Evolutionary conservation across 352 stramenopile species (phyloP).

Genomic region (Phytophthora pistaciae): DNA sequence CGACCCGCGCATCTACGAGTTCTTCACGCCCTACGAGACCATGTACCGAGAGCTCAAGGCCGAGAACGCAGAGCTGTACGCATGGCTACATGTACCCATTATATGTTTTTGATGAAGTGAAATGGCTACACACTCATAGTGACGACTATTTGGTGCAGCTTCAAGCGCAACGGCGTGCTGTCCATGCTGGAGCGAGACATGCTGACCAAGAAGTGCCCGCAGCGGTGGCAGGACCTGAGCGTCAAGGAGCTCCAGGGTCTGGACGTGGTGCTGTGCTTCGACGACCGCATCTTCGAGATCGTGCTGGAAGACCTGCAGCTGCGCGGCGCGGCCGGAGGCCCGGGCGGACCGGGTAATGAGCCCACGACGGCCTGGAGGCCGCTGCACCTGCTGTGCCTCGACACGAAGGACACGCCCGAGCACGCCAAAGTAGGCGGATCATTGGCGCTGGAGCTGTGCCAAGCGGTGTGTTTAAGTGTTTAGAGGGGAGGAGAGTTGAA

Average conservation of each 20-base stretch:
- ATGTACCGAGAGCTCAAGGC: slow-evolving; percentile 88
- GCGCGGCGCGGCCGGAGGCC: slow-evolving; percentile 42
- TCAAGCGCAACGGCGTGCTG: slow-evolving; percentile 84
- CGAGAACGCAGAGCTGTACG: slow-evolving; percentile 79
- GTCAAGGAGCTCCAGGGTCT: slow-evolving; percentile 76
- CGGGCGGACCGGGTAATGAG: slow-evolving; percentile 35
- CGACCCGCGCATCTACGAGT: slow-evolving; percentile 87
- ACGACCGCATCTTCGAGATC: slow-evolving; percentile 91
- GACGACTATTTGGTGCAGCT: slow-evolving; percentile 44
- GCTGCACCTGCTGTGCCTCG: slow-evolving; percentile 87
- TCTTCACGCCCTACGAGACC: slow-evolving; percentile 89
- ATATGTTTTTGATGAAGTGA: background rate
- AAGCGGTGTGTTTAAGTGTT: slow-evolving; percentile 44
- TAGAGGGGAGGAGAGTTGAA: background rate
- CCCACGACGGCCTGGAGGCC: slow-evolving; percentile 60
- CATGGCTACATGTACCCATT: background rate
- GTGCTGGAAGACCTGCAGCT: slow-evolving; percentile 85
- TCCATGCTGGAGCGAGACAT: slow-evolving; percentile 91
- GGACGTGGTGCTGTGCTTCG: slow-evolving; percentile 92
- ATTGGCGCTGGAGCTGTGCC: slow-evolving; percentile 80
- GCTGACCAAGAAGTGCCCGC: slow-evolving; percentile 84
- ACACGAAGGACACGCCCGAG: slow-evolving; percentile 90
- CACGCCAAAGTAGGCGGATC: slow-evolving; percentile 87
- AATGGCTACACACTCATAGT: background rate
- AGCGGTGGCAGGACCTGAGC: slow-evolving; percentile 88